These are phyloP conservation scores for Keithomyces neogunnii DNA, from an alignment of 2,329 filamentous ascomycete genomes.

Conservation along the genomic window DNA sequence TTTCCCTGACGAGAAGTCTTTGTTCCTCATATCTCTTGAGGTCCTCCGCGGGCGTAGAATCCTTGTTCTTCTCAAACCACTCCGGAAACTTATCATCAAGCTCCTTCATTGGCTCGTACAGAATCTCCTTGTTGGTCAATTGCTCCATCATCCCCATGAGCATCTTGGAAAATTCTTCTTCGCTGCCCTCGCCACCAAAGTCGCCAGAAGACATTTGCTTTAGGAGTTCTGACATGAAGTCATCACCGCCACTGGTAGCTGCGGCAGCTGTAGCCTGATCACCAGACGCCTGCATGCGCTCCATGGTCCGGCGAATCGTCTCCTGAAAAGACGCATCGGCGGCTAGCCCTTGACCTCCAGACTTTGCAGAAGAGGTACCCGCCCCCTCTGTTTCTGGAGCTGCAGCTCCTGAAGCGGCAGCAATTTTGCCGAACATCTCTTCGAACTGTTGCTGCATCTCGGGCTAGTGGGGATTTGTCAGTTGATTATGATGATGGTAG, in stretches of 20 bases:
- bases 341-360: conserved; percentile 25
- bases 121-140: conserved; percentile 92
- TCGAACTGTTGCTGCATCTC: conserved; percentile 77
- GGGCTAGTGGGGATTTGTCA: conserved; percentile 28
- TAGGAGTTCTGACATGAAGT: conserved; percentile 85
- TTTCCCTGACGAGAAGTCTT: conserved; percentile 69
- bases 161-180: conserved; percentile 91
- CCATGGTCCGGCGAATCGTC: conserved; percentile 88
- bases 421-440: conserved; percentile 65
- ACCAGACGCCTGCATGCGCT: conserved; percentile 86
- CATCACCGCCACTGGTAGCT: conserved; percentile 58
- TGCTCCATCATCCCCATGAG: conserved; percentile 98
- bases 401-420: conserved; percentile 31
- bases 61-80: conserved; percentile 76
- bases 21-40: conserved; percentile 75
- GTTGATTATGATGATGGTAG: not conserved
- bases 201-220: conserved; percentile 66
- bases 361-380: conserved; percentile 15
- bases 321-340: conserved; percentile 70
- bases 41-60: conserved; percentile 59
- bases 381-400: conserved; percentile 5
- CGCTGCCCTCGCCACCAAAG: conserved; percentile 46
- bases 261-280: conserved; percentile 76
- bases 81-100: conserved; percentile 83
- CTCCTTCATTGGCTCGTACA: conserved; percentile 99